These are phyloP conservation scores for Termitomyces sp. DNA, from an alignment of 768 basidiomycete species.

Conservation along the genomic window DNA sequence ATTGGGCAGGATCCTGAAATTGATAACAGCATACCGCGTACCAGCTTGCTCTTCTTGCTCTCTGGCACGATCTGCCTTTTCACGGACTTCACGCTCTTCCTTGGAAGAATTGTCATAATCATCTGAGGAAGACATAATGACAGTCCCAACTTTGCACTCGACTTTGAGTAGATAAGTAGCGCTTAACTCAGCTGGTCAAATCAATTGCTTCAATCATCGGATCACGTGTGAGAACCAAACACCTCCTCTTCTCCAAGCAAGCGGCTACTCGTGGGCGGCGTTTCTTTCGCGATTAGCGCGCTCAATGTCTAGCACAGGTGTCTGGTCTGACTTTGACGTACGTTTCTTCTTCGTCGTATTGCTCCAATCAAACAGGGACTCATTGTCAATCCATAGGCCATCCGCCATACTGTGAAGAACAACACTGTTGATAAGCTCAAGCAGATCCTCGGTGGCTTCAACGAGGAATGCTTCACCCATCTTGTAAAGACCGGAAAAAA, in stretches of 20 bases:
- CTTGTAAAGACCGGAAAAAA: conserved; percentile 80
- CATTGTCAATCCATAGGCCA: conserved; percentile 35
- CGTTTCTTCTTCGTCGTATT: conserved; percentile 13
- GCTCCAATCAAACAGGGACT: conserved; percentile 12
- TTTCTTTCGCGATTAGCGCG: conserved; percentile 1
- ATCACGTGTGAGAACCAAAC: conserved; percentile 8
- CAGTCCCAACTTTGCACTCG: conserved; percentile 1
- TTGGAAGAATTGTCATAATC: conserved; percentile 74
- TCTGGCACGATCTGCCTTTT: conserved; percentile 59
- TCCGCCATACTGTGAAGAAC: conserved; percentile 64
- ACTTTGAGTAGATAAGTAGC: not conserved
- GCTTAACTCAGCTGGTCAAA: not conserved
- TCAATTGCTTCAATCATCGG: conserved; percentile 5
- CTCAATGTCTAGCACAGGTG: conserved; percentile 56
- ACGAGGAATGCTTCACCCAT: conserved; percentile 68
- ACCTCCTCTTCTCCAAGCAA: not conserved
- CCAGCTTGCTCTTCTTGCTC: conserved; percentile 84
- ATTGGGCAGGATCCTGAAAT: conserved; percentile 13
- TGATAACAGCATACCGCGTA: conserved; percentile 30
- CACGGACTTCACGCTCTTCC: conserved; percentile 70
- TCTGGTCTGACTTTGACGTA: conserved; percentile 76
- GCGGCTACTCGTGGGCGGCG: not conserved
- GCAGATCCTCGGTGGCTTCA: conserved; percentile 71
- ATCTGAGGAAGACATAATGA: conserved; percentile 27
- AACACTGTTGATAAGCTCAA: conserved; percentile 87